A percentile compares a stretch with the other conserved stretches of the same genome.
Conservation (phyloP, 106 monocot species). For the Iris macrosiphon region DNA sequence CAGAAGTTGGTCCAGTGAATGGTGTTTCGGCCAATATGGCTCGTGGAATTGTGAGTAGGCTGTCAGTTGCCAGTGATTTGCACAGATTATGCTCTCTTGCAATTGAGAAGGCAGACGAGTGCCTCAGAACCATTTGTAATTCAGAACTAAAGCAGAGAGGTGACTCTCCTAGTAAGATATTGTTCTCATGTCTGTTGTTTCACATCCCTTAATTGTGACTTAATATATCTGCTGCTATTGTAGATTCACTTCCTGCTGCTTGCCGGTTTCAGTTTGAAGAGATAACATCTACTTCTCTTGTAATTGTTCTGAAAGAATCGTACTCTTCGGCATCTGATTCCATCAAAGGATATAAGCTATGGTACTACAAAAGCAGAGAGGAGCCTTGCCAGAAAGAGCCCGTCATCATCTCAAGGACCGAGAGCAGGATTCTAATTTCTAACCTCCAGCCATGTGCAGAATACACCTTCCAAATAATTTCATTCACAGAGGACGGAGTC, state of each 20-base stretch:
- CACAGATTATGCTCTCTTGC: constrained; percentile 72
- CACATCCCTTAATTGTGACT: not conserved
- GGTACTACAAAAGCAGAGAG: constrained; percentile 69
- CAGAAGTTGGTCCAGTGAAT: constrained; percentile 79
- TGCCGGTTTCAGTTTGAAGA: constrained; percentile 66
- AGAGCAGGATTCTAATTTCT: constrained; percentile 66
- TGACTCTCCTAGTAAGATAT: not conserved
- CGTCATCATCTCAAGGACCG: constrained; percentile 51
- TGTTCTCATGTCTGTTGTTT: not conserved
- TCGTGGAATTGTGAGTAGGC: constrained; percentile 86
- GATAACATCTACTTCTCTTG: constrained; percentile 38
- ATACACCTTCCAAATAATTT: constrained; percentile 79
- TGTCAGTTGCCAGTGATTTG: constrained; percentile 68
- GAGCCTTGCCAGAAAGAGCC: constrained; percentile 40
- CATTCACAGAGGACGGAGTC: constrained; percentile 73
- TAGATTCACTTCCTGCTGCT: constrained; percentile 62
- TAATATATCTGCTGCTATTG: constrained; percentile 1
- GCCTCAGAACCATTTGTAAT: constrained; percentile 25
- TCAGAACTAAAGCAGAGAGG: constrained; percentile 32
- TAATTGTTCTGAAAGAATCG: constrained; percentile 57
- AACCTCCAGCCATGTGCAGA: constrained; percentile 92
- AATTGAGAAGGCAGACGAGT: constrained; percentile 64
- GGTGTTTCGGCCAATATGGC: constrained; percentile 78
- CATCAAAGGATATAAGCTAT: constrained; percentile 77
- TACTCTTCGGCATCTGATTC: constrained; percentile 21